Evolutionary conservation across 2,329 filamentous ascomycete species (phyloP).

Genomic region (Cladorrhinum sp.): DNA sequence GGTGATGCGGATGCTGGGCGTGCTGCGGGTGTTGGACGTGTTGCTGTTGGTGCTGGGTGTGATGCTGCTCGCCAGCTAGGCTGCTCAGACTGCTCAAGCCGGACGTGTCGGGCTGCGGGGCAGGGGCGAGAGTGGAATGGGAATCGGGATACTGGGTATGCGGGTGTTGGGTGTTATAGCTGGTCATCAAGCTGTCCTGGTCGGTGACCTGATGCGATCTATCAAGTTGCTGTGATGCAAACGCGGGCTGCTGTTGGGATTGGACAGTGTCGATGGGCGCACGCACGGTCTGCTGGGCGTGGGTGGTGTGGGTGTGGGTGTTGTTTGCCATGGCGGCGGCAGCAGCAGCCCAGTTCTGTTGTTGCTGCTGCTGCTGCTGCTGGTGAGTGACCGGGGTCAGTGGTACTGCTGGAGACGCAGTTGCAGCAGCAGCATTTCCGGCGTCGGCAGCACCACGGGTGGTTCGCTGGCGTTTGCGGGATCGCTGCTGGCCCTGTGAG

Average conservation of each 20-base stretch:
- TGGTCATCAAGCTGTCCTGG: slow-evolving; percentile 29
- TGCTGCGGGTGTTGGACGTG: slow-evolving; percentile 16
- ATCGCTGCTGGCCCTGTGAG: slow-evolving; percentile 25
- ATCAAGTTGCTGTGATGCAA: slow-evolving; percentile 29
- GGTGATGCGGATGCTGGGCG: slow-evolving; percentile 21
- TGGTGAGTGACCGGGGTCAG: slow-evolving; percentile 20
- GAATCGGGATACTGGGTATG: slow-evolving; percentile 28
- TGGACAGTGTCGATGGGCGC: slow-evolving; percentile 28
- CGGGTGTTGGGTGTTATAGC: slow-evolving; percentile 26
- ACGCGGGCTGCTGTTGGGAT: slow-evolving; percentile 21
- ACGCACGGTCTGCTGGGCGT: slow-evolving; percentile 25
- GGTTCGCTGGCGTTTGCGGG: slow-evolving; percentile 27
- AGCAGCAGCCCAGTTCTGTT: slow-evolving; percentile 19
- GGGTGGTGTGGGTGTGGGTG: slow-evolving; percentile 11
- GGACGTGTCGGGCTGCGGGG: slow-evolving; percentile 26
- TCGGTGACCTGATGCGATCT: slow-evolving; percentile 28
- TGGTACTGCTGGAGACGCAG: neutral
- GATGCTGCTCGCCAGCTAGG: slow-evolving; percentile 25
- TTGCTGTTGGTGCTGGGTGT: slow-evolving; percentile 23
- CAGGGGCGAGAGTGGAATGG: slow-evolving; percentile 22
- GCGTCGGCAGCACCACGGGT: slow-evolving; percentile 23
- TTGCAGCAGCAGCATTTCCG: slow-evolving; percentile 22
- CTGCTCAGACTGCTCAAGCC: slow-evolving; percentile 27
- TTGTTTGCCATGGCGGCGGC: slow-evolving; percentile 16
- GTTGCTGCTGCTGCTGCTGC: slow-evolving; percentile 12